Percentiles rank a stretch among this genome's conserved stretches.
These are phyloP conservation scores for Sporodiniella umbellata DNA, from an alignment of 371 early-diverging fungal species.

Conservation along the genomic window DNA sequence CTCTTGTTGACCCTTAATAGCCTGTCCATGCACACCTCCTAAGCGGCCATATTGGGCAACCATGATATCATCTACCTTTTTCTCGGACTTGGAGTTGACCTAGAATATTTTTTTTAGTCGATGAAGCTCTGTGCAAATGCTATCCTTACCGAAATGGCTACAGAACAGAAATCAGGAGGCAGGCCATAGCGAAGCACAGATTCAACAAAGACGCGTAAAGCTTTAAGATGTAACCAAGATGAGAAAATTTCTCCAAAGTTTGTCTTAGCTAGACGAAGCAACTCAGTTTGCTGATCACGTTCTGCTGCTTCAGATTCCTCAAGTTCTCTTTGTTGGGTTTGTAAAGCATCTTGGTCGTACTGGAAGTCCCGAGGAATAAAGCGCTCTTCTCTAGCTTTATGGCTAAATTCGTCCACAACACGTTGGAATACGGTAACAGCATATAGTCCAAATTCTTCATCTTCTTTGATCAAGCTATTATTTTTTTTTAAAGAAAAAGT, in stretches of 20 bases:
- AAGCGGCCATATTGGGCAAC: conserved; percentile 65
- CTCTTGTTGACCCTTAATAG: conserved; percentile 25
- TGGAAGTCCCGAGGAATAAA: conserved; percentile 94
- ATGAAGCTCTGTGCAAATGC: background rate
- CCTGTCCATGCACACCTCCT: conserved; percentile 57
- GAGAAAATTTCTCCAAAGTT: conserved; percentile 92
- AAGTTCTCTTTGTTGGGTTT: conserved; percentile 70
- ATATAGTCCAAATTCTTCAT: conserved; percentile 90
- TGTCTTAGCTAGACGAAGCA: conserved; percentile 83
- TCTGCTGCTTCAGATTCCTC: conserved; percentile 71
- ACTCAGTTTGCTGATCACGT: conserved; percentile 70
- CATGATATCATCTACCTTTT: conserved; percentile 70
- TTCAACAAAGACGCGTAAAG: conserved; percentile 91
- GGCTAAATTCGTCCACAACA: conserved; percentile 83
- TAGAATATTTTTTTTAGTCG: conserved; percentile 12
- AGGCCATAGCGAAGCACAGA: conserved; percentile 96
- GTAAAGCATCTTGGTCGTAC: conserved; percentile 78
- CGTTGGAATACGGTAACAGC: conserved; percentile 90
- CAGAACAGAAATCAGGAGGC: conserved; percentile 91
- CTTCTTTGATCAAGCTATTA: conserved; percentile 79
- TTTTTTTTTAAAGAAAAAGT: no score
- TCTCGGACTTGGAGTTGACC: conserved; percentile 76
- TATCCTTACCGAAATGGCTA: conserved; percentile 66
- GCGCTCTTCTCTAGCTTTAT: conserved; percentile 86
- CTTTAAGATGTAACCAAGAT: conserved; percentile 92